Conservation (phyloP, 75 land plant species). For the Gnetum montanum region DNA sequence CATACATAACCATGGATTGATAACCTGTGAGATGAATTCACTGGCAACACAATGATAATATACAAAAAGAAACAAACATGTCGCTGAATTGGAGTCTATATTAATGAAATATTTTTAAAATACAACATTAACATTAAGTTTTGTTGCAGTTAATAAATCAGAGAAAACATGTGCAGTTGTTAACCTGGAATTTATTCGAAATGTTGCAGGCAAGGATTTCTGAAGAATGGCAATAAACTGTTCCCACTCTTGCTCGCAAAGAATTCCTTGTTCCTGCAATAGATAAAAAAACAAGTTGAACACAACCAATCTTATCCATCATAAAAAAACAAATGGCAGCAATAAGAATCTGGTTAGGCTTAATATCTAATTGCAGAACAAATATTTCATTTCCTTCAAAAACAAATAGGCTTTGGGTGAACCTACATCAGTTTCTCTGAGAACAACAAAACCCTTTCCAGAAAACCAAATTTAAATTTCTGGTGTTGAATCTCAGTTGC, state of each 20-base stretch:
- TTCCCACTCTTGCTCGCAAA: slow-evolving; percentile 81
- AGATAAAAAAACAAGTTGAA: background rate
- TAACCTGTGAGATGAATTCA: no score
- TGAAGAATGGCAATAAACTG: slow-evolving; percentile 44
- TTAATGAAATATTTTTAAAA: no score
- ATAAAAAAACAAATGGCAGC: background rate
- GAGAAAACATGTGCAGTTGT: no score
- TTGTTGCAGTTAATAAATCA: no score
- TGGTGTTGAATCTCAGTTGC: no score
- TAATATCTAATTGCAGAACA: background rate
- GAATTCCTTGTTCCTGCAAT: slow-evolving; percentile 68
- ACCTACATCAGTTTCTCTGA: background rate
- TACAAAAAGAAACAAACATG: no score
- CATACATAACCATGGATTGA: no score
- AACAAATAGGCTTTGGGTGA: background rate
- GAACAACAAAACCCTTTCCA: background rate
- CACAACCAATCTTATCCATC: background rate
- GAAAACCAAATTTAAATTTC: background rate
- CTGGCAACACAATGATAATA: no score
- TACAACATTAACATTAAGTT: no score
- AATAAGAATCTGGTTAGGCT: background rate
- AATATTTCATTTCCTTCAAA: background rate
- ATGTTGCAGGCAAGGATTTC: slow-evolving; percentile 84
- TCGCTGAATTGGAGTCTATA: no score
- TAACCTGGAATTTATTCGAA: slow-evolving; percentile 88